Percentiles rank a stretch among this genome's conserved stretches.
phyloP scores from a whole-genome alignment of 495 filamentous ascomycete genomes.

The Wilcoxina mikolae region DNA sequence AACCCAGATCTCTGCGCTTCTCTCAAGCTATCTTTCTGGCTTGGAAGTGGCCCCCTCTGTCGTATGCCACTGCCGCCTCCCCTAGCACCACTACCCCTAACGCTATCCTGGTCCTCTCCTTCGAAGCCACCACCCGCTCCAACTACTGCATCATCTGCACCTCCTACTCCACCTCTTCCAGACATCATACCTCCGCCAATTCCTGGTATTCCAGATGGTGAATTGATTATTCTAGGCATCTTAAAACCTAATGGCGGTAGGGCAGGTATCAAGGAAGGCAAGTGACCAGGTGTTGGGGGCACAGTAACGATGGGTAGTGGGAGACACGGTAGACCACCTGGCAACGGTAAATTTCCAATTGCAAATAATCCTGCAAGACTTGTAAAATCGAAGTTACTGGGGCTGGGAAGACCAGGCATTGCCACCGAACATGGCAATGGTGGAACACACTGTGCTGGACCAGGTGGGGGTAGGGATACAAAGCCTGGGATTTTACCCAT shows the following conservation, averaged over 20 bases:
- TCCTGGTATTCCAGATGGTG: conserved; percentile 26
- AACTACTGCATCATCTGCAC: no score
- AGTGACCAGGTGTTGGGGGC: conserved; percentile 9
- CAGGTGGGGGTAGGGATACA: conserved; percentile 32
- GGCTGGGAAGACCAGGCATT: conserved; percentile 14
- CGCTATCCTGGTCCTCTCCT: conserved; percentile 17
- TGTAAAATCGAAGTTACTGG: conserved; percentile 8
- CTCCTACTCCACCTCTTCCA: conserved; percentile 32
- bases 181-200: conserved; percentile 32
- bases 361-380: conserved; percentile 29
- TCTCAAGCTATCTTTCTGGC: conserved; percentile 66
- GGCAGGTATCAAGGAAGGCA: conserved; percentile 19
- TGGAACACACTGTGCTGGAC: conserved; percentile 40
- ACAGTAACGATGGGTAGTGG: conserved; percentile 11
- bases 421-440: conserved; percentile 35
- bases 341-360: conserved; percentile 31
- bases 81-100: conserved; percentile 9
- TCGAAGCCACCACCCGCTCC: no score
- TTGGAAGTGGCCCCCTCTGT: conserved; percentile 54
- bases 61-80: conserved; percentile 29
- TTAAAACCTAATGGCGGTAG: conserved; percentile 20
- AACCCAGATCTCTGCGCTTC: conserved; percentile 46
- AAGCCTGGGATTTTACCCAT: conserved; percentile 32
- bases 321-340: conserved; percentile 15
- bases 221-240: conserved; percentile 19